Evolutionary conservation across 2,329 filamentous ascomycete genomes (phyloP), one percentile per base, ranked within the genome.

Genomic region (Beauveria caledonica): DNA sequence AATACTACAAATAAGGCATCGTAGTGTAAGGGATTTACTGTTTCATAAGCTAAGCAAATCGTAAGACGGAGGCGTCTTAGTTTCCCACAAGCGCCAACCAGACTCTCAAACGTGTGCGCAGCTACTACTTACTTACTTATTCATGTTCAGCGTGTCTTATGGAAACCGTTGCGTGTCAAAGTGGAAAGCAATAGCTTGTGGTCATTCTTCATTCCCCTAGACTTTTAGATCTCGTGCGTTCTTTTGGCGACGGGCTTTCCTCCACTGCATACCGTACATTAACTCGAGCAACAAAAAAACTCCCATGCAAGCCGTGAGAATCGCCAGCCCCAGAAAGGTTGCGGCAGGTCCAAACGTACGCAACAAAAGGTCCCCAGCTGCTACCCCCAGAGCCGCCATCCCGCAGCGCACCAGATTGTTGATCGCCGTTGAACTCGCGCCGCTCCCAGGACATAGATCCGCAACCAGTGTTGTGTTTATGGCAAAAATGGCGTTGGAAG

Each of bases 251-350:
- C 50, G 36, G 6, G 13, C 50, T 40, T 19, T 53, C 15, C 50
- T 53, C 50, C 50, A 53, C 33, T 19, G 6, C 50, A 53, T 53
- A 13, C 50, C 50, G 21, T 42, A 42, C 2, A 25, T 6, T 2
- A 53, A 42, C 36, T 53, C 50, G 2, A 19, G 9, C 2, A 25
- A n/a, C 9, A 60, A 15, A 1, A 60, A 39, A 3, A 53, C 23
- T 5, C 51, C 40, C 52, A 62, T 60, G 15, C 46, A 19, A 6
- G 17, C 33, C 2, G 61, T 46, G 23, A 60, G 4, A 7, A 62
- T 23, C 10, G 33, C 58, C 23, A 62, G n/a, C 7, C 51, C 52
- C 15, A 62, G 15, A 21, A 62, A 62, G 5, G 61, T 54, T 8
- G 58, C 58, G 0, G 48, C 58, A 4, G 61, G 29, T 15, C 57